Evolutionary conservation across 2,329 filamentous ascomycete genomes (phyloP), one percentile per base, ranked within the genome.

Genomic region (Neoscytalidium dimidiatum): DNA sequence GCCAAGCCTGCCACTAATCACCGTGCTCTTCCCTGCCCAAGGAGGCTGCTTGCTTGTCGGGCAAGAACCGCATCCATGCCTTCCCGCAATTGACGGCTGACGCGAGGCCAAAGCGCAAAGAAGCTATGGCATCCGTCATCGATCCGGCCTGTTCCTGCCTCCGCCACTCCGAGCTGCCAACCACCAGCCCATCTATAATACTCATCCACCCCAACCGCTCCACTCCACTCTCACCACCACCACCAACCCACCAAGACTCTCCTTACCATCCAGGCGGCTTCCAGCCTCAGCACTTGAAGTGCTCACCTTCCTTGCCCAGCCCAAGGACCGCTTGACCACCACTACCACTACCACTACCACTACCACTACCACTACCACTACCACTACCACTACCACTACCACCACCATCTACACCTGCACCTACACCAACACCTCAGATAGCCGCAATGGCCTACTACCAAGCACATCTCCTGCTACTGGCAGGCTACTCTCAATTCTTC

Each of bases 401-500:
- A n/a, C n/a, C n/a, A n/a, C n/a, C n/a, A n/a, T n/a, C n/a, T n/a
- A n/a, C n/a, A n/a, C n/a, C n/a, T n/a, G n/a, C n/a, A n/a, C n/a
- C n/a, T n/a, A 41, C 35, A 63, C 48, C 33, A n/a, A 46, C 29
- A 9, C 41, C 11, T 19, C 38, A 33, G 6, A 33, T 11, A 6
- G 5, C 31, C 41, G 29, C 58, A 62, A 64, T 63, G 61, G 35
- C 61, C 6, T 57, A 64, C 62, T 44, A 64, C 62, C 62, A 64
- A 23, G 63, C 63, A 28, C 63, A 64, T 53, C 52, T 60, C 43
- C 63, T 64, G 41, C 43, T 64, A n/a, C 44, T 51, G 28, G 63
- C 63, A 29, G 63, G 63, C 63, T 64, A 64, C 63, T 64, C 63
- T 1, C 33, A 35, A n/a, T 53, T 64, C 52, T 64, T 64, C 29